Percentiles rank a stretch among this genome's conserved stretches.
Evolutionary conservation across 495 filamentous ascomycete species (phyloP).

Genomic region (Neurospora sp.): DNA sequence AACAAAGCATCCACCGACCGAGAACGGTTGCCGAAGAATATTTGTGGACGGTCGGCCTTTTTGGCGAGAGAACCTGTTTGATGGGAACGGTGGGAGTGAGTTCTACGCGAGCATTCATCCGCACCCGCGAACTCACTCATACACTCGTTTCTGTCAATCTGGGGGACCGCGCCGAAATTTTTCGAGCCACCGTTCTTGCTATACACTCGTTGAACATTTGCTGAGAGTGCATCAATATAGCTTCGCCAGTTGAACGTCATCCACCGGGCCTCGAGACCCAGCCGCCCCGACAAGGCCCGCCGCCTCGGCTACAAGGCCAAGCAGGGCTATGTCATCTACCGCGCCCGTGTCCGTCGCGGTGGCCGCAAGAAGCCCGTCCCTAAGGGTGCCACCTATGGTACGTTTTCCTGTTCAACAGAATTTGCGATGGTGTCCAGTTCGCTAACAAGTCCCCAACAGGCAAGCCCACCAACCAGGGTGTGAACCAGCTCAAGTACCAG

Average conservation of each 20-base stretch:
- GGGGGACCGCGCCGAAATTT: background rate
- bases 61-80: background rate
- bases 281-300: slow-evolving; percentile 98
- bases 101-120: background rate
- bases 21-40: slow-evolving; percentile 3
- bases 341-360: slow-evolving; percentile 92
- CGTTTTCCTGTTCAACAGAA: slow-evolving; percentile 15
- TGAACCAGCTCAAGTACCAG: slow-evolving; percentile 99
- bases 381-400: slow-evolving; percentile 99
- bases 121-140: background rate
- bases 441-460: slow-evolving; percentile 40
- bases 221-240: slow-evolving; percentile 99
- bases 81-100: background rate
- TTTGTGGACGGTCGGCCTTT: slow-evolving; percentile 20
- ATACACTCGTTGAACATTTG: slow-evolving; percentile 99
- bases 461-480: slow-evolving; percentile 99
- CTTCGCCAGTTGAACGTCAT: slow-evolving; percentile 97
- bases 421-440: slow-evolving; percentile 1
- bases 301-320: slow-evolving; percentile 99
- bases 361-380: slow-evolving; percentile 90
- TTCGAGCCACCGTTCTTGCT: slow-evolving; percentile 47
- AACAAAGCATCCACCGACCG: slow-evolving; percentile 22
- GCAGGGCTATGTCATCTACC: slow-evolving; percentile 99
- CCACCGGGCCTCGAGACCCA: slow-evolving; percentile 96
- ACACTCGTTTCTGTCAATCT: background rate